Evolutionary conservation across 192 early-diverging fungal species (phyloP).

Genomic region (Powellomyces hirtus): DNA sequence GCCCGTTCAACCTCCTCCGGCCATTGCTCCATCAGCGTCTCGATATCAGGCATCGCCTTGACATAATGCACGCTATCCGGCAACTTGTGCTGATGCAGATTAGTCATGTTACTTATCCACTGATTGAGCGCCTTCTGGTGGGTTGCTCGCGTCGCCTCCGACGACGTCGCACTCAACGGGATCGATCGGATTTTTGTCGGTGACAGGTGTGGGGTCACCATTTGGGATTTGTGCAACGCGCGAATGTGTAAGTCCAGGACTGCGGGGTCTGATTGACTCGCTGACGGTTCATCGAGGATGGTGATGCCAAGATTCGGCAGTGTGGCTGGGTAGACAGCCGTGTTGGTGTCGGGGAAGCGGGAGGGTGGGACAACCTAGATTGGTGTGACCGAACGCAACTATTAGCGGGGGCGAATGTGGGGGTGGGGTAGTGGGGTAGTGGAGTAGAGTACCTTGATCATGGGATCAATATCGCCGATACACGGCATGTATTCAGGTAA

Average conservation of each 20-base stretch:
- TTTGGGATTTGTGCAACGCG: slow-evolving; percentile 40
- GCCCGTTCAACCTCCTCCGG: slow-evolving; percentile 47
- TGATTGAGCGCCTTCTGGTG: slow-evolving; percentile 35
- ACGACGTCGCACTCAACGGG: slow-evolving; percentile 11
- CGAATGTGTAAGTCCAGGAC: slow-evolving; percentile 55
- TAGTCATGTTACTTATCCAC: slow-evolving; percentile 51
- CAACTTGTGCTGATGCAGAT: slow-evolving; percentile 38
- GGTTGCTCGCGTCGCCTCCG: slow-evolving; percentile 2
- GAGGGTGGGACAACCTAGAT: slow-evolving; percentile 38
- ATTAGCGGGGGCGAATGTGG: too few species aligned
- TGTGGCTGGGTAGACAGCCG: background rate
- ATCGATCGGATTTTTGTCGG: slow-evolving; percentile 39
- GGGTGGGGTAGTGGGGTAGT: background rate
- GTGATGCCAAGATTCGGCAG: slow-evolving; percentile 45
- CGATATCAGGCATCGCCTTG: slow-evolving; percentile 54
- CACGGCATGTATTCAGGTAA: slow-evolving; percentile 63
- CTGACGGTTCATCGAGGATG: slow-evolving; percentile 51
- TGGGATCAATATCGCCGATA: slow-evolving; percentile 64
- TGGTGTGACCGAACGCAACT: too few species aligned
- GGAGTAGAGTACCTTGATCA: slow-evolving; percentile 62
- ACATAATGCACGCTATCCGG: slow-evolving; percentile 36
- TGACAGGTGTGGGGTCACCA: slow-evolving; percentile 27
- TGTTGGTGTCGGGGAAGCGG: background rate
- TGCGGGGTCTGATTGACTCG: slow-evolving; percentile 51
- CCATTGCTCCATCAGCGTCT: slow-evolving; percentile 58